These are phyloP conservation scores for Aureobasidium sp. DNA, from an alignment of 2,329 filamentous ascomycete genomes.

Conservation along the genomic window DNA sequence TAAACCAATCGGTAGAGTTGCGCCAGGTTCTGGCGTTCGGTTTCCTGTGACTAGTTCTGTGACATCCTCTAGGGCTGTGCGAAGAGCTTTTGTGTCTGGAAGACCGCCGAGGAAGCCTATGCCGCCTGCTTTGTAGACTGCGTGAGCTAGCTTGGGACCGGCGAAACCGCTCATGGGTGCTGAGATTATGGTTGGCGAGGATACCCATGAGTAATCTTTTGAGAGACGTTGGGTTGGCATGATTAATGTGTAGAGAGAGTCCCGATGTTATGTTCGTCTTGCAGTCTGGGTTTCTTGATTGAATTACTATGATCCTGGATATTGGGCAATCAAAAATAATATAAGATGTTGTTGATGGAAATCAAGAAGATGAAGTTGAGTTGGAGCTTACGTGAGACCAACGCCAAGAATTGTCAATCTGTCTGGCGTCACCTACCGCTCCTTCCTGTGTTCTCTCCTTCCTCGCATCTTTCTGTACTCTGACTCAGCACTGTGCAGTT, in stretches of 20 bases:
- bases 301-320: too few relatives aligned
- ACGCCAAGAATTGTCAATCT: background rate
- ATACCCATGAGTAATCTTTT: background rate
- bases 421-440: too few relatives aligned
- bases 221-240: background rate
- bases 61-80: background rate
- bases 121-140: background rate
- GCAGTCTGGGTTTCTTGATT: too few relatives aligned
- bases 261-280: too few relatives aligned
- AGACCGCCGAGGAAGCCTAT: background rate
- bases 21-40: background rate
- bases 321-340: too few relatives aligned
- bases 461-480: too few relatives aligned
- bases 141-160: background rate
- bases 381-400: background rate
- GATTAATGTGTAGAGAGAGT: too few relatives aligned
- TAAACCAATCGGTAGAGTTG: background rate
- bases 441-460: too few relatives aligned
- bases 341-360: background rate
- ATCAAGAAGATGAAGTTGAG: background rate
- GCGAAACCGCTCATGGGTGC: background rate
- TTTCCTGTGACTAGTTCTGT: background rate
- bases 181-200: background rate
- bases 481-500: too few relatives aligned
- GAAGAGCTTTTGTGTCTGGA: background rate